These are phyloP conservation scores for Lasiodiplodia gonubiensis DNA, from an alignment of 2,329 filamentous ascomycete species.

Conservation along the genomic window DNA sequence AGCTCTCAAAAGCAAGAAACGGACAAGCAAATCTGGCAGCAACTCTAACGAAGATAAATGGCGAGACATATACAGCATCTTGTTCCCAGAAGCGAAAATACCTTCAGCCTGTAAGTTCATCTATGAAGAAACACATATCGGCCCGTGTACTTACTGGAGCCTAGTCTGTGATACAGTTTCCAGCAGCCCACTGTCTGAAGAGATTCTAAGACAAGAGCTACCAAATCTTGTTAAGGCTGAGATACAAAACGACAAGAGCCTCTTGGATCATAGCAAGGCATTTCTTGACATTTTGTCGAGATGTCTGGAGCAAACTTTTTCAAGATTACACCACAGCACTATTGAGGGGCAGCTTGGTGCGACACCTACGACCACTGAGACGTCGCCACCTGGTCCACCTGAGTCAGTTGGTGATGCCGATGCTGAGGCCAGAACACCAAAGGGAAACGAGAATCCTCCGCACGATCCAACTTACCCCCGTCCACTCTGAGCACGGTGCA, in stretches of 20 bases:
- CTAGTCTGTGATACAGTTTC: neutral
- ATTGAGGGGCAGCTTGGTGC: neutral
- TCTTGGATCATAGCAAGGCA: neutral
- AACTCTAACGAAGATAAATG: neutral
- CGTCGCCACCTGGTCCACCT: neutral
- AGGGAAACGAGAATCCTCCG: neutral
- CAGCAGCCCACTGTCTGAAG: neutral
- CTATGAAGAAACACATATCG: neutral
- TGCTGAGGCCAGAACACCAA: neutral
- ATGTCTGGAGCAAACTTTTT: neutral
- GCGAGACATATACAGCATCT: neutral
- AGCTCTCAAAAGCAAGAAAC: slow-evolving; percentile 21
- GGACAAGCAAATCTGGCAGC: neutral
- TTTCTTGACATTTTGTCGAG: neutral
- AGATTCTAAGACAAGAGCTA: neutral
- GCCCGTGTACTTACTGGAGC: neutral
- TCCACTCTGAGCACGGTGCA: neutral
- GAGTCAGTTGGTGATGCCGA: neutral
- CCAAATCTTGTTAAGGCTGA: neutral
- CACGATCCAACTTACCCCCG: neutral
- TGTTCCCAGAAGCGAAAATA: neutral
- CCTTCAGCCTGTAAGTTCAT: neutral
- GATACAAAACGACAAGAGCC: neutral
- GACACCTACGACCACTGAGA: neutral
- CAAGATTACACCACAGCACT: neutral